phyloP scores from a whole-genome alignment of 2,329 filamentous ascomycete species.

The Tolypocladium sp. region DNA sequence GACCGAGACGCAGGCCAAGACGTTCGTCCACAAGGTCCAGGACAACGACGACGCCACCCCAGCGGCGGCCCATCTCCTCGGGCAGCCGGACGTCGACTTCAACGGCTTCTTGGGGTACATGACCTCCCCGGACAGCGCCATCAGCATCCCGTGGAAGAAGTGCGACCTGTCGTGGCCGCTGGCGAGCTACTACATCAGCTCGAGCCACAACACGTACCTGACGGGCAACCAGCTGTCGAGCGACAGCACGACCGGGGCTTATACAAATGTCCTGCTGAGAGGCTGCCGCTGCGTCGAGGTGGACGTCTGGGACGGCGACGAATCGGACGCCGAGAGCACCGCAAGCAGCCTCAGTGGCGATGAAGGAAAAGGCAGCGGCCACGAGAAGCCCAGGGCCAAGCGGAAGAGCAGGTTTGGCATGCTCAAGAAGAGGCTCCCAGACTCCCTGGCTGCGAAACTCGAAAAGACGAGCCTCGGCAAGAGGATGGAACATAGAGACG shows the following conservation, averaged over 20 bases:
- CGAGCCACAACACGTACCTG: constrained; percentile 92
- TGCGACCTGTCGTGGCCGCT: constrained; percentile 64
- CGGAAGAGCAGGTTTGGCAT: constrained; percentile 53
- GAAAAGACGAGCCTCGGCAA: constrained; percentile 38
- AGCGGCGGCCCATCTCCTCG: constrained; percentile 15
- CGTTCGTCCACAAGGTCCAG: constrained; percentile 39
- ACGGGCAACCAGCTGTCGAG: constrained; percentile 82
- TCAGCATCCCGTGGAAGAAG: constrained; percentile 27
- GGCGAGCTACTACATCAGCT: constrained; percentile 88
- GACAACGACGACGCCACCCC: constrained; percentile 24
- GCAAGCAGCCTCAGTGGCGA: constrained; percentile 43
- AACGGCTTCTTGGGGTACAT: constrained; percentile 46
- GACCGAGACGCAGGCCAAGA: constrained; percentile 32
- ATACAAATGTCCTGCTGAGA: constrained; percentile 72
- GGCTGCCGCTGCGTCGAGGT: constrained; percentile 90
- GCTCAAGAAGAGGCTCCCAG: constrained; percentile 50
- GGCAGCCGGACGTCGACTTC: constrained; percentile 31
- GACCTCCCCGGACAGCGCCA: constrained; percentile 37
- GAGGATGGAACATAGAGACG: constrained; percentile 24
- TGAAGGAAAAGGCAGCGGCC: constrained; percentile 28
- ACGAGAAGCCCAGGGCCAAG: constrained; percentile 31
- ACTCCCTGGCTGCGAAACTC: constrained; percentile 33
- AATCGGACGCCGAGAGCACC: constrained; percentile 59
- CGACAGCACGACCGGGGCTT: constrained; percentile 78
- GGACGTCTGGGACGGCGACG: constrained; percentile 88